Base-by-base conservation (phyloP, 139 green algal species). In the Micromonas pusilla region DNA sequence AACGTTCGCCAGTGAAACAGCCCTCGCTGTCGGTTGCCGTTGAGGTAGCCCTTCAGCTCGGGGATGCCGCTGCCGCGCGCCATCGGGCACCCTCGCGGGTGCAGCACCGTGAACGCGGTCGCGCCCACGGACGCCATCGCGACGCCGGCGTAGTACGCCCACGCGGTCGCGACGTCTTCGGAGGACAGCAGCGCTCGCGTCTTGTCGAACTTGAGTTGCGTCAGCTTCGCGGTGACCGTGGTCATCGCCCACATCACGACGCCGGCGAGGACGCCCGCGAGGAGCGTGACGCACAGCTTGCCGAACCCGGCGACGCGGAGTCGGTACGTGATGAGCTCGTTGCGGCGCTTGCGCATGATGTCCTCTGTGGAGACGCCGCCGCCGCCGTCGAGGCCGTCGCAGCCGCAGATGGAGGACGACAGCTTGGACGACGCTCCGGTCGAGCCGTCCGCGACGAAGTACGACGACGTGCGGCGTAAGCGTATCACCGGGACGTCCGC, bases 1-100 rank as follows among this genome's bases (percentile, higher is more conserved):
- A 39, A n/a, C n/a, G 66, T 73, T 5, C 23, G 25, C 33, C 20
- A 31, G 32, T 52, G 25, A n/a, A 73, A 31, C 28, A 92, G 85
- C 31, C 84, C 83, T 0, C 85, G 88, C 68, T 92, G 77, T 66
- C 91, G 81, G 19, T 91, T 83, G 54, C 90, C 90, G 76, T 94
- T 92, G 5, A 94, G 82, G 72, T 90, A 92, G 0, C 85, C 84
- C 84, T 90, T 93, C 38, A 92, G 87, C 13, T 92, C 86, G 3
- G 88, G 77, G 31, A 94, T 92, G 45, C 90, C 90, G 1, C 77
- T 86, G 2, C 90, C 90, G 37, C 87, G 85, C 37, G 87, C 90
- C 25, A 68, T 68, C 25, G 60, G 60, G 6, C 13, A 25, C 13
- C 25, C 60, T 5, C 13, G 9, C 60, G 60, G 45, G 16, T 57